Percentiles rank a stretch among this genome's conserved stretches.
These are phyloP conservation scores for Monoraphidium neglectum DNA, from an alignment of 139 green algal species.

Conservation along the genomic window DNA sequence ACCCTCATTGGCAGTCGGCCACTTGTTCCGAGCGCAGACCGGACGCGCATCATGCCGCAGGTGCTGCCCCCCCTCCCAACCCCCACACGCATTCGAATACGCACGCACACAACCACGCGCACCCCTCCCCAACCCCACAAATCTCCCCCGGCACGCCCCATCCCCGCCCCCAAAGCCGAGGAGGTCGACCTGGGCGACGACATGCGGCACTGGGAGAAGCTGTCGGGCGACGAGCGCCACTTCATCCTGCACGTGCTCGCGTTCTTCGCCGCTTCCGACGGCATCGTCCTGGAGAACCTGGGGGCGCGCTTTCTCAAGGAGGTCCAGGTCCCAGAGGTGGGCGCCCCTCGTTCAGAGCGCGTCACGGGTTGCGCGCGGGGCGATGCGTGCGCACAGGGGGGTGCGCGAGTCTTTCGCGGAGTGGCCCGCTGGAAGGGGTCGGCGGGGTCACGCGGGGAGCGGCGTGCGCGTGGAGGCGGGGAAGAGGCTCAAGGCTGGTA, in stretches of 20 bases:
- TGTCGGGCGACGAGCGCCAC: constrained; percentile 89
- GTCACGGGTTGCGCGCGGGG: too few species aligned
- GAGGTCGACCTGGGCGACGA: constrained; percentile 97
- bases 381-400: too few species aligned
- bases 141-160: neutral
- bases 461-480: too few species aligned
- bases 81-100: too few species aligned
- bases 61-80: too few species aligned
- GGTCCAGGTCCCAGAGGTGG: constrained; percentile 90
- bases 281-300: constrained; percentile 98
- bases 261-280: constrained; percentile 97
- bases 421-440: too few species aligned
- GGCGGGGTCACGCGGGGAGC: too few species aligned
- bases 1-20: too few species aligned
- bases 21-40: too few species aligned
- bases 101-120: neutral
- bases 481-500: too few species aligned
- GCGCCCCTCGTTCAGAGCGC: neutral
- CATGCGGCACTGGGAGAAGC: constrained; percentile 88
- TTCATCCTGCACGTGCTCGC: constrained; percentile 98
- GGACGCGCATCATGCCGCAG: too few species aligned
- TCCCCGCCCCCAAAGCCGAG: constrained; percentile 55
- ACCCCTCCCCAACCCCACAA: neutral
- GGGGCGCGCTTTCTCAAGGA: constrained; percentile 94
- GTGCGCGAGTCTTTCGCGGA: too few species aligned